phyloP scores from a whole-genome alignment of 306 rosid species.

The Quercus mongolica region DNA sequence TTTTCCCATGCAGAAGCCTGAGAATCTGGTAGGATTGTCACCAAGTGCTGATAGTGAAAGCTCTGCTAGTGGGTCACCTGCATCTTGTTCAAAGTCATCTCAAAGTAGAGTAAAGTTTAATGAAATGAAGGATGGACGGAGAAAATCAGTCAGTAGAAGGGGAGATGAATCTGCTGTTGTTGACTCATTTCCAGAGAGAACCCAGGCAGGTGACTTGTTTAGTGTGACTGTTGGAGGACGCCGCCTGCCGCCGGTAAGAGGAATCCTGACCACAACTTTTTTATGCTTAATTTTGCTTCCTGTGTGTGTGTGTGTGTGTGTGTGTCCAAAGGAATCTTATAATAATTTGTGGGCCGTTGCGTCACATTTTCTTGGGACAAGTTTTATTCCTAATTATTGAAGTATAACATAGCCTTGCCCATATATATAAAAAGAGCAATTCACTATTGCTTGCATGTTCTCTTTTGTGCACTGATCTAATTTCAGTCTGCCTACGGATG shows the following conservation, averaged over 20 bases:
- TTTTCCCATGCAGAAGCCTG: conserved; percentile 62
- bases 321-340: not conserved
- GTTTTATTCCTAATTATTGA: not conserved
- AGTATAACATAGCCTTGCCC: not conserved
- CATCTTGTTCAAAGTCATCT: conserved; percentile 47
- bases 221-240: conserved; percentile 50
- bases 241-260: conserved; percentile 60
- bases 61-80: conserved; percentile 62
- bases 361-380: not conserved
- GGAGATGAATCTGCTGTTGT: conserved; percentile 47
- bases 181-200: conserved; percentile 58
- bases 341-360: not conserved
- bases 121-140: conserved; percentile 58
- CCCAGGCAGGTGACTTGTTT: conserved; percentile 87
- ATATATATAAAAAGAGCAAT: not conserved
- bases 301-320: too few relatives aligned
- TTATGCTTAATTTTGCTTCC: not conserved
- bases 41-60: conserved; percentile 55
- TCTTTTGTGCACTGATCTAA: not conserved
- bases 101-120: conserved; percentile 38
- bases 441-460: not conserved
- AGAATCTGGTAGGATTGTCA: conserved; percentile 45
- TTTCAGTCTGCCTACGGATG: too few relatives aligned
- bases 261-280: conserved; percentile 5
- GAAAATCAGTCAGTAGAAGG: conserved; percentile 62